Conservation (phyloP, 2,329 filamentous ascomycete species). For the Fusarium sp. region DNA sequence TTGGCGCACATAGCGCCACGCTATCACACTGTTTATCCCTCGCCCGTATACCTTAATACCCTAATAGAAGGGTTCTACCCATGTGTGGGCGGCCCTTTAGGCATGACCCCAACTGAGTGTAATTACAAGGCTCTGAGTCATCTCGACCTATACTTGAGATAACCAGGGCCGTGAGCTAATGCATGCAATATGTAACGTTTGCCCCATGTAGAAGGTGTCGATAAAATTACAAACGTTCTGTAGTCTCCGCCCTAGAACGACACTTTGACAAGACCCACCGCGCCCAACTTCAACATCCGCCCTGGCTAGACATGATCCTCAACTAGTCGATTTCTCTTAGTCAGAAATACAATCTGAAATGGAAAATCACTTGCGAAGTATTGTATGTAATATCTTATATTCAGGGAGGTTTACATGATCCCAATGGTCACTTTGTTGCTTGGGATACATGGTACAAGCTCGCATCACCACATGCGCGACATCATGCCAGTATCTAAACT, state of each 20-base stretch:
- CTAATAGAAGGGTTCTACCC: too few species aligned
- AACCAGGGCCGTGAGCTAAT: neutral
- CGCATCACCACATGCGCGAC: neutral
- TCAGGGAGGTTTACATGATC: too few species aligned
- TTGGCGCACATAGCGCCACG: too few species aligned
- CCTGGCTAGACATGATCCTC: constrained; percentile 23
- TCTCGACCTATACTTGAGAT: neutral
- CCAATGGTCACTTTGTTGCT: neutral
- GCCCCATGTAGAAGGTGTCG: constrained; percentile 9
- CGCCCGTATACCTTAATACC: too few species aligned
- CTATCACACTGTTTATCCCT: too few species aligned
- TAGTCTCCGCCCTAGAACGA: constrained; percentile 38
- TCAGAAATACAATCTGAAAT: accelerated
- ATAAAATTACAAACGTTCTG: neutral
- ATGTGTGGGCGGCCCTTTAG: too few species aligned
- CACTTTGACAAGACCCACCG: constrained; percentile 31
- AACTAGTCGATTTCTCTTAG: neutral
- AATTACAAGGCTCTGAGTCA: too few species aligned
- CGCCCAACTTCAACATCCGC: constrained; percentile 41
- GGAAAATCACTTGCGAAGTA: too few species aligned
- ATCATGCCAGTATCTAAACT: neutral
- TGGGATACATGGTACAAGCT: too few species aligned
- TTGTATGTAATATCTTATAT: too few species aligned
- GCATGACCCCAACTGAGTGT: neutral
- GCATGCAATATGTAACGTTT: neutral